phyloP scores from a whole-genome alignment of 1,284 basidiomycete genomes.

The Heterobasidion occidentale region DNA sequence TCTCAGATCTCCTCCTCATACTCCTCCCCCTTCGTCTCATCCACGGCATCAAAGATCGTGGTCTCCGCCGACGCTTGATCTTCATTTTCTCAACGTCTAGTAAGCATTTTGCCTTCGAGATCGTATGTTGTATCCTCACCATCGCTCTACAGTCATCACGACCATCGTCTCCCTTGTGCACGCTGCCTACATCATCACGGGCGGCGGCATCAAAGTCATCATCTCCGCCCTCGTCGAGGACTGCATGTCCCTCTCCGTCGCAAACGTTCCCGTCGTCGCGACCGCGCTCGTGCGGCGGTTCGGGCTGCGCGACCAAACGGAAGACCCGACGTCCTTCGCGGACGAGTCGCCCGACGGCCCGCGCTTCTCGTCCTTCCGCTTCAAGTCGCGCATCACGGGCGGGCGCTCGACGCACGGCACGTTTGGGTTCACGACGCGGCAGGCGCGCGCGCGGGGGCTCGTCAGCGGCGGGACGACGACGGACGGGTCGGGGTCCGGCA shows the following conservation, averaged over 20 bases:
- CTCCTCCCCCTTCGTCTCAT: slow-evolving; percentile 27
- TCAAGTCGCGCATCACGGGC: slow-evolving; percentile 8
- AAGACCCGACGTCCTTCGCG: background rate
- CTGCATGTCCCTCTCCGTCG: slow-evolving; percentile 30
- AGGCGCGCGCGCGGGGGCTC: background rate
- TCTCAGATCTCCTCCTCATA: slow-evolving; percentile 29
- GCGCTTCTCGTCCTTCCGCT: slow-evolving; percentile 11
- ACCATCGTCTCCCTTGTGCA: slow-evolving; percentile 35
- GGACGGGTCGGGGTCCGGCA: background rate
- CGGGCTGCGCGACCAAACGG: background rate
- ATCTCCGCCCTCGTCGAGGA: slow-evolving; percentile 34
- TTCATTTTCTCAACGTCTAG: slow-evolving; percentile 32
- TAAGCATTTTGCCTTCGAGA: slow-evolving; percentile 3
- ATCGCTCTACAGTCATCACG: slow-evolving; percentile 18
- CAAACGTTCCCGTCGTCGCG: slow-evolving; percentile 31
- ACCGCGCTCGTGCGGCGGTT: slow-evolving; percentile 20
- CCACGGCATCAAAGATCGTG: slow-evolving; percentile 22
- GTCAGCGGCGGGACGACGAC: background rate
- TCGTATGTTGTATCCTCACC: background rate
- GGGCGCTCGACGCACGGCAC: background rate
- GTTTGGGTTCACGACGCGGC: background rate
- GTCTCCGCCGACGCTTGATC: slow-evolving; percentile 26
- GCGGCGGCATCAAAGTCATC: slow-evolving; percentile 23
- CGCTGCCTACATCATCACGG: slow-evolving; percentile 25
- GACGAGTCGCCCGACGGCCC: slow-evolving; percentile 10